Percentiles rank a stretch among this genome's conserved stretches.
Evolutionary conservation across 2,329 filamentous ascomycete genomes (phyloP).

Genomic region (Beauveria bassiana): DNA sequence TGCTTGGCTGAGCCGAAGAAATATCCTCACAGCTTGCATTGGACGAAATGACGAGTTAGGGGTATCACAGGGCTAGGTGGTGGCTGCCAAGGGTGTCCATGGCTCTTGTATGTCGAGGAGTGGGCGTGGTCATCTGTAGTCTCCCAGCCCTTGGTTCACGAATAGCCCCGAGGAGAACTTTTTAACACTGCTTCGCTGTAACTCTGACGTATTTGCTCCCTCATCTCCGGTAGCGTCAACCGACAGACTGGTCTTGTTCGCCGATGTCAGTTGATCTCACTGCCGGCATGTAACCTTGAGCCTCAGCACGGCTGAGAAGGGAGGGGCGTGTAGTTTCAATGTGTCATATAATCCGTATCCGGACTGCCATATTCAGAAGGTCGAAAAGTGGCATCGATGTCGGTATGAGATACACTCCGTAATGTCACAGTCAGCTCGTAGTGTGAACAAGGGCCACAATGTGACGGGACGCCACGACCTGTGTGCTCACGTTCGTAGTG

Average conservation of each 20-base stretch:
- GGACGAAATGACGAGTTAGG: not conserved
- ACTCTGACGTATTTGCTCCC: not conserved
- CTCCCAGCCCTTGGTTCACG: not conserved
- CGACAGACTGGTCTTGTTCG: not conserved
- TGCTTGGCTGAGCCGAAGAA: not conserved
- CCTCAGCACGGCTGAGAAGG: not conserved
- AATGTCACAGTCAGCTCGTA: not conserved
- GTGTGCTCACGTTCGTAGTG: not conserved
- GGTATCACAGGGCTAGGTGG: not conserved
- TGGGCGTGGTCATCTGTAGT: not conserved
- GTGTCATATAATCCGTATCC: not conserved
- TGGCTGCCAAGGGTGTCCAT: not conserved
- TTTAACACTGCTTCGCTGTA: not conserved
- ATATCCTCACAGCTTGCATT: not conserved
- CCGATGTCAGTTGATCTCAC: slow-evolving; percentile 1
- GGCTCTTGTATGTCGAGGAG: not conserved
- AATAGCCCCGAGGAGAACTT: too few relatives aligned
- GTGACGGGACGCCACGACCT: slow-evolving; percentile 4
- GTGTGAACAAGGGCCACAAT: not conserved
- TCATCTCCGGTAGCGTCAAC: slow-evolving; percentile 11
- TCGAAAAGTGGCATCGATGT: not conserved
- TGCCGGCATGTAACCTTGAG: not conserved
- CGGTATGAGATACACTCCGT: not conserved
- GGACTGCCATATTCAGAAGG: not conserved
- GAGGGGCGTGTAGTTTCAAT: not conserved